Evolutionary conservation across 2,329 filamentous ascomycete genomes (phyloP).

Genomic region (Didymella pinodella): DNA sequence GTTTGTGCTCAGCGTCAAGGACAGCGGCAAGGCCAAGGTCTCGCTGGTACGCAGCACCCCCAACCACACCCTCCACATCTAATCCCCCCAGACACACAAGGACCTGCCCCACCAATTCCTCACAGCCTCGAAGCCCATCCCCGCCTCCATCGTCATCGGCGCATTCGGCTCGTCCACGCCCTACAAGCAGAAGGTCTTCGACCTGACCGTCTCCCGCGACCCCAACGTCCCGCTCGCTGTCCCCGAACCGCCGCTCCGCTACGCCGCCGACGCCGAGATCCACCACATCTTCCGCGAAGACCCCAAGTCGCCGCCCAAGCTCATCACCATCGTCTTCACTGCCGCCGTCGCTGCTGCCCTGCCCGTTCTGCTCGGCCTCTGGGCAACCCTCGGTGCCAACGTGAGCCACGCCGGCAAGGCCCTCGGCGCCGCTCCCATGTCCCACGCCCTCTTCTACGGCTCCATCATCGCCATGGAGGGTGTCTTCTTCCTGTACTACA

Average conservation of each 20-base stretch:
- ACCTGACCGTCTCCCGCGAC: conserved; percentile 72
- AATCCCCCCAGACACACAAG: conserved; percentile 73
- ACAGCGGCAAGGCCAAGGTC: conserved; percentile 83
- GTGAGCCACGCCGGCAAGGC: conserved; percentile 78
- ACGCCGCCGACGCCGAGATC: conserved; percentile 84
- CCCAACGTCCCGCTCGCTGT: conserved; percentile 65
- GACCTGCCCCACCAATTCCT: conserved; percentile 88
- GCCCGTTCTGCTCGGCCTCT: conserved; percentile 75
- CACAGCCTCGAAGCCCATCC: conserved; percentile 69
- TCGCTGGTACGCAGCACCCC: conserved; percentile 72
- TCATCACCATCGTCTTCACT: conserved; percentile 81
- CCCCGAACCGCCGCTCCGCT: conserved; percentile 76
- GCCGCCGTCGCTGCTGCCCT: conserved; percentile 76
- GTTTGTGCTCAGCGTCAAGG: conserved; percentile 83
- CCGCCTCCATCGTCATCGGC: conserved; percentile 82
- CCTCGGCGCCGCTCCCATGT: conserved; percentile 75
- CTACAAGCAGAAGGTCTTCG: conserved; percentile 75
- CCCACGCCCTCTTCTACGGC: conserved; percentile 84
- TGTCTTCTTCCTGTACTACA: conserved; percentile 95
- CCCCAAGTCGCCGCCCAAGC: conserved; percentile 78
- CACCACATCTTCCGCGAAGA: conserved; percentile 88
- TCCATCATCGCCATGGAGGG: conserved; percentile 88
- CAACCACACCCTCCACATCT: conserved; percentile 31
- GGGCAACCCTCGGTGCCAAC: conserved; percentile 84
- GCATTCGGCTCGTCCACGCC: conserved; percentile 81